Evolutionary conservation across 441 rosid species (phyloP).

Genomic region (Eutrema salsugineum): DNA sequence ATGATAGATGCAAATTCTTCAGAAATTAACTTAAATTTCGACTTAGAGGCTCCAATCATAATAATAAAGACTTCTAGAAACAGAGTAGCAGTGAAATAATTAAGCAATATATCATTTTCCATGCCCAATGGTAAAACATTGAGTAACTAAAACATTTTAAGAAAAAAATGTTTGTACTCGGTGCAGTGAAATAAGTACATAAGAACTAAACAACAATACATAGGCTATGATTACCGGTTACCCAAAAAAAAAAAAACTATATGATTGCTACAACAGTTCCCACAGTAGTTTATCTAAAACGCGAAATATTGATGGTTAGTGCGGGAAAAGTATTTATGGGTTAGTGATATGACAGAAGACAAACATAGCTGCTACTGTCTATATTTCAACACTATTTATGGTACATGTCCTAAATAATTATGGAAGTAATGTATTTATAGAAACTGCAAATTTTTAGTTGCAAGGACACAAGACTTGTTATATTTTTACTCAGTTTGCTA

Average conservation of each 20-base stretch:
- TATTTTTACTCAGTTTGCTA: neutral
- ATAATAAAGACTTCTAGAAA: neutral
- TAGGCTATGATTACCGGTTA: neutral
- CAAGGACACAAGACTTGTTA: neutral
- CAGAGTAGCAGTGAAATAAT: neutral
- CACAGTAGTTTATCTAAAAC: conserved; percentile 11
- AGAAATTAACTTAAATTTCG: neutral
- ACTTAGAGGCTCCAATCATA: neutral
- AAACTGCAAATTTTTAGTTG: neutral
- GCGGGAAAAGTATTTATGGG: neutral
- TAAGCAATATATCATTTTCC: neutral
- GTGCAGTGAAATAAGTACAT: conserved; percentile 6
- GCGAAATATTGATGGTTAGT: neutral
- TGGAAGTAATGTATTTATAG: neutral
- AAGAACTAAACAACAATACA: neutral
- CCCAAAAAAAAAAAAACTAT: neutral
- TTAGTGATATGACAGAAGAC: conserved; percentile 12
- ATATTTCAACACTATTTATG: neutral
- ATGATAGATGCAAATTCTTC: neutral
- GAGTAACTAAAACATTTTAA: no score
- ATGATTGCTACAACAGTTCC: neutral
- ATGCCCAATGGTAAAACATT: neutral
- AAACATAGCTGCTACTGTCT: neutral
- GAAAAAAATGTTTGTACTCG: conserved; percentile 4
- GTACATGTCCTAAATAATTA: neutral